Conservation (phyloP, 768 basidiomycete species). For the Mycena venus region DNA sequence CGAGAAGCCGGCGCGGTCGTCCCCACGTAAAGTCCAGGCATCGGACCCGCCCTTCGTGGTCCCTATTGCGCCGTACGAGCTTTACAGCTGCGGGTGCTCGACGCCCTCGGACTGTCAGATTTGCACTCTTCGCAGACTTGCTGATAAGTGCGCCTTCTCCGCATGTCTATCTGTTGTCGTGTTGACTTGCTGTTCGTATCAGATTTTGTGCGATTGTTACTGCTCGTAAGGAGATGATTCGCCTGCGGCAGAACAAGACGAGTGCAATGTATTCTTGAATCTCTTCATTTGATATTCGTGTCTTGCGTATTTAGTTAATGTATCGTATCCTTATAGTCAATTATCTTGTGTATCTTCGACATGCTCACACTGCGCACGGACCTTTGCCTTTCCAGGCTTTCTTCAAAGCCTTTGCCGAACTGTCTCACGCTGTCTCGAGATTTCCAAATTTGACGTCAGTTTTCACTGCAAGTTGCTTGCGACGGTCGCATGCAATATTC, state of each 20-base stretch:
- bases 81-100: conserved; percentile 22
- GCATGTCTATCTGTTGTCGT: background rate
- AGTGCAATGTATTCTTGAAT: background rate
- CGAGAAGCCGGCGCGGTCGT: conserved; percentile 16
- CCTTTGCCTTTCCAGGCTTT: background rate
- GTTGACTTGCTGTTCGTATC: background rate
- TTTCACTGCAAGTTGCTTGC: background rate
- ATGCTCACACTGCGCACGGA: background rate
- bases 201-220: conserved; percentile 29
- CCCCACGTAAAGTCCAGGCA: background rate
- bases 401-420: background rate
- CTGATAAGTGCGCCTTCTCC: conserved; percentile 14
- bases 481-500: background rate
- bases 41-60: background rate
- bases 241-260: background rate
- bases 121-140: conserved; percentile 22
- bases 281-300: too few species aligned
- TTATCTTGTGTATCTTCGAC: background rate
- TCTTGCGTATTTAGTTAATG: too few species aligned
- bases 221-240: conserved; percentile 25
- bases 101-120: conserved; percentile 4
- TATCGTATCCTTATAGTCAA: background rate
- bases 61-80: background rate
- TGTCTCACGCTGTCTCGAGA: conserved; percentile 2
- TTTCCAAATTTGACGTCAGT: background rate